Base-by-base conservation (phyloP, 202 grass and related monocot species). In the Elaeis oleifera region DNA sequence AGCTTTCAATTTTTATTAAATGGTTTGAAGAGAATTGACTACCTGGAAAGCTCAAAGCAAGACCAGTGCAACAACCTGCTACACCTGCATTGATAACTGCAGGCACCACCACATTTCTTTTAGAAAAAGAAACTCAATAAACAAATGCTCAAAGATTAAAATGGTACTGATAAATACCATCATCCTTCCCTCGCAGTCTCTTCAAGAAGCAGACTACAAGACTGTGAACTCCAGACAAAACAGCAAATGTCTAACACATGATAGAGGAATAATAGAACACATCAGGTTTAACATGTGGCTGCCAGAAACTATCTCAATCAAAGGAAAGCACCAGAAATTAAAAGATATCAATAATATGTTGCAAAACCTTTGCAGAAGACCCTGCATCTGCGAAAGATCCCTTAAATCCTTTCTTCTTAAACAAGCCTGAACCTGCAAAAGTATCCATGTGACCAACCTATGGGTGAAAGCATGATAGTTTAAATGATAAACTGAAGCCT, bases 21-120 rank as follows among this genome's bases (percentile, higher is more conserved):
- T 14, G 36, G 36, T 44, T 44, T 13, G 11, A 44, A 44, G 36
- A 44, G 36, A 44, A 13, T 44, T 44, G 2, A 44, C 36, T 94
- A 99, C 94, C 94, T 77, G 94, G 88, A 64, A 99, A 86, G 60
- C 85, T 84, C 85, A 99, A 78, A 78, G 88, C 85, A 71, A 99
- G 58, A 69, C 88, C 94, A 15, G 94, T 99, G 64, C 85, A 92
- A 44, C 94, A 99, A 67, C 94, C 94, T 56, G 88, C 88, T 63
- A 99, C 24, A 52, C 94, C 88, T 19, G 94, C 80, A 82, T 99
- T 99, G 70, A 89, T 58, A 66, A 84, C 88, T 94, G 82, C 63
- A 67, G 73, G 54, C 7, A 78, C 56, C 64, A 73, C 66, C 14
- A 80, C 19, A 27, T 25, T 50, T 74, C 27, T 71, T 64, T 56